Evolutionary conservation across 2,329 filamentous ascomycete species (phyloP), one percentile per base, ranked within the genome.

Genomic region (Neobulgaria alba): DNA sequence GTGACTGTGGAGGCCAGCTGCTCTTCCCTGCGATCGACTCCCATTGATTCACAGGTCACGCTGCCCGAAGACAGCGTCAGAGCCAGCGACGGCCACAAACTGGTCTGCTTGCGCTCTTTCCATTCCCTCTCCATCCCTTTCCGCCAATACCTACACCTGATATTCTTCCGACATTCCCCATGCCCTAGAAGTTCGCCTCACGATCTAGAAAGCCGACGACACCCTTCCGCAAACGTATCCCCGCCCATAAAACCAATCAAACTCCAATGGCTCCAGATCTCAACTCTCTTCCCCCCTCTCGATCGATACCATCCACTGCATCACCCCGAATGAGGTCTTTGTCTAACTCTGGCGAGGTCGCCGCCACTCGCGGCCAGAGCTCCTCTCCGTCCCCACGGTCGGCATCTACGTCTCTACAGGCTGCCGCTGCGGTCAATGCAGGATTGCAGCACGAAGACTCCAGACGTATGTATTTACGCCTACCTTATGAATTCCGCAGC

Each of bases 361-460:
- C 50, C 35, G 53, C 51, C 40, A 39, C 58, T 21, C 59, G 59
- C 29, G 60, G 63, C 50, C 67, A 73, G 45, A 75, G 75, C 17
- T 72, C 77, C 18, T 74, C 75, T 21, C 69, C 75, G 35, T 78
- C 79, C 33, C 74, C 77, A 29, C 71, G 81, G 51, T 77, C 77
- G 36, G 74, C 81, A 23, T 77, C 82, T 30, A 72, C 75, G 47
- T 87, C 83, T 10, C 71, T 92, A 8, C 83, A 84, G 58, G 84
- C 83, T 38, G 78, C 85, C 10, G 84, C 83, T 5, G 79, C 82
- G 32, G 74, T 89, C 62, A 90, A 90, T 59, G 82, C 84, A 19
- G 77, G 85, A 38, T 74, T 87, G 19, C 78, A 84, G 51, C 75
- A 74, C 48, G 75, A 83, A 55, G 68, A 75, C 29, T 73, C 74